phyloP scores from a whole-genome alignment of 2,329 filamentous ascomycete species.

The Beauveria rudraprayagi region DNA sequence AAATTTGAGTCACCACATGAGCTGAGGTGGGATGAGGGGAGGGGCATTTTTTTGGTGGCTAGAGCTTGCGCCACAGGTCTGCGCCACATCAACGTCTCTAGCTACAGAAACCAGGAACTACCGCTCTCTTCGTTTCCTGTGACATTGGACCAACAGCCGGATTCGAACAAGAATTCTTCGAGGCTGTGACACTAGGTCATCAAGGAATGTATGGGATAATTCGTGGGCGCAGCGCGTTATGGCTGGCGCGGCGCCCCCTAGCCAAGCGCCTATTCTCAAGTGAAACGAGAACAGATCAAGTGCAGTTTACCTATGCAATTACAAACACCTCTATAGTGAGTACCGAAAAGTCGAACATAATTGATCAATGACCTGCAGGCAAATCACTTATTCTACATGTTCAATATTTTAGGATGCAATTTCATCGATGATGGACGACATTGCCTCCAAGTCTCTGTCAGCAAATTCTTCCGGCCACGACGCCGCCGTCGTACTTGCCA shows the following conservation, averaged over 20 bases:
- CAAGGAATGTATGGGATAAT: background rate
- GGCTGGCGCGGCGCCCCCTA: constrained; percentile 5
- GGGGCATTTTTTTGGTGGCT: constrained; percentile 11
- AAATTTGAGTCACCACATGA: constrained; percentile 12
- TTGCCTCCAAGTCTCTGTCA: constrained; percentile 18
- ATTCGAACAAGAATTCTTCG: background rate
- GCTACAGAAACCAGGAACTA: background rate
- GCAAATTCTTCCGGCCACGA: constrained; percentile 25
- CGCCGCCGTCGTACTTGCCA: constrained; percentile 42
- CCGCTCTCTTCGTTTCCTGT: background rate
- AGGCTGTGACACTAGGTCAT: background rate
- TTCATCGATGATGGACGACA: constrained; percentile 15
- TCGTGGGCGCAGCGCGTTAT: background rate
- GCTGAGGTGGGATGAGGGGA: constrained; percentile 12
- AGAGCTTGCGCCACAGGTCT: constrained; percentile 11
- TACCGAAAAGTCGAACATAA: background rate
- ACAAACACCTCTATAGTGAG: constrained; percentile 7
- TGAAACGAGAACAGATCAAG: constrained; percentile 1
- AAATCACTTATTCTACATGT: background rate
- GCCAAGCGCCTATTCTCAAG: background rate
- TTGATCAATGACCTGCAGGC: constrained; percentile 13
- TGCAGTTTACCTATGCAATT: constrained; percentile 9
- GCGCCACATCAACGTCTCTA: constrained; percentile 2
- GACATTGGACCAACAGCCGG: background rate
- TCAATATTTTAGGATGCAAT: constrained; percentile 15